Evolutionary conservation across 2,329 filamentous ascomycete species (phyloP), one percentile per base, ranked within the genome.

Genomic region (Fusarium graminum): DNA sequence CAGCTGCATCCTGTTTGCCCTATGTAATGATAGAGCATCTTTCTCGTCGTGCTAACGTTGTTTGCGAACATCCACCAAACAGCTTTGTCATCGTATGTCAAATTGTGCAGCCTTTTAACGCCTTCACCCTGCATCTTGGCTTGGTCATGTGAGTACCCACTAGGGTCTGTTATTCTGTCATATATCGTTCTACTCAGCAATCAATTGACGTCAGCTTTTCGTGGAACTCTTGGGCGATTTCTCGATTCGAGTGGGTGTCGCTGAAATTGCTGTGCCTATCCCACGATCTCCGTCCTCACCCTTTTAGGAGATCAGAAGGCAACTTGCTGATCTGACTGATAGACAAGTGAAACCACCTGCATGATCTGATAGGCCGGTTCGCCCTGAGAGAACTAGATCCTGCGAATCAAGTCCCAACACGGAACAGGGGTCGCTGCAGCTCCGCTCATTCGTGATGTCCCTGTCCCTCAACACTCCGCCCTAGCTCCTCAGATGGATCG

Each of bases 91-190:
- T 43, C 26, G 26, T 40, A 14, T 44, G 41, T 26, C 49, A 38
- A 47, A 34, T 56, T 39, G 17, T 26, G 22, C 32, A 39, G 42
- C 46, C 41, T 47, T n/a, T 53, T 38, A 32, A 40, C 38, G 25
- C 38, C 50, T 56, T 61, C 52, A 16, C 63, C 69, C 55, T 70
- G 68, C 70, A 72, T 66, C 60, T 57, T 42, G 44, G 30, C 42
- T 38, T 42, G 59, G 59, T 72, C 70, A 72, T 72, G 70, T 70
- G 70, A 71, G 68, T 54, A 44, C 41, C 34, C 43, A 46, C 39
- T 59, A 54, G 45, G 44, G 54, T 59, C 44, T 43, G 30, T 16
- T 34, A 49, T 49, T 49, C 25, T 38, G 26, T 16, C 17, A 29
- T 19, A 43, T 19, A 17, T 25, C 17, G 29, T 49, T 30, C 17